Base-by-base conservation (phyloP, 2,329 filamentous ascomycete species). In the Clonostachys chloroleuca region DNA sequence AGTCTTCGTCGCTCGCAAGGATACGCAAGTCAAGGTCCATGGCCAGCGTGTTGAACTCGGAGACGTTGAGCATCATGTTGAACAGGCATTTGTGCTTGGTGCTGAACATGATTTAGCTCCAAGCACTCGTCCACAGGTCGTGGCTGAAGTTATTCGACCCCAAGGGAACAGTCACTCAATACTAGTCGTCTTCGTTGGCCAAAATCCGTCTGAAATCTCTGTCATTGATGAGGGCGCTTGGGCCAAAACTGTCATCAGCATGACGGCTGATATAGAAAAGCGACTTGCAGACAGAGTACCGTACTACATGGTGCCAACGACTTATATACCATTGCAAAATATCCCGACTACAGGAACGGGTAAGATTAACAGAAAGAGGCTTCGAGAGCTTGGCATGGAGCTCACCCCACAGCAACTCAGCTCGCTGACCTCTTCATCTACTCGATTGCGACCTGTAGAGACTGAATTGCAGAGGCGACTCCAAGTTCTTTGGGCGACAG, bases 11-110 rank as follows among this genome's bases (percentile, higher is more conserved):
- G 56, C 56, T 43, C 65, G 78, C 35, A 75, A 74, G 52, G 77
- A 81, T 53, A 49, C 45, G 6, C 59, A 62, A 56, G 68, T 81
- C 30, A 82, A 82, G 57, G 60, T 81, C 14, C 66, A 69, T 34
- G 81, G 81, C 24, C 78, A 71, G 33, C 54, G 55, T 7, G 44
- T 78, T 47, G 81, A 75, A 58, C 61, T 75, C 2, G 52, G 53
- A 14, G 58, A 62, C 9, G 50, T 60, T 5, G 56, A 61, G 46
- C 41, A 51, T 37, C 48, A 54, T 13, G 34, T 52, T 5, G 42
- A 42, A 13, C 30, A 44, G 24, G 14, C 18, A 12, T 5, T 20
- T 13, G 8, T 47, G 16, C 46, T 42, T 24, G 14, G 14, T 18
- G 10, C 12, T 39, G 3, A 39, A 39, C 6, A 10, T 4, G 24